Base-by-base conservation (phyloP, 805 yeast species). In the Candida dajiaensis region DNA sequence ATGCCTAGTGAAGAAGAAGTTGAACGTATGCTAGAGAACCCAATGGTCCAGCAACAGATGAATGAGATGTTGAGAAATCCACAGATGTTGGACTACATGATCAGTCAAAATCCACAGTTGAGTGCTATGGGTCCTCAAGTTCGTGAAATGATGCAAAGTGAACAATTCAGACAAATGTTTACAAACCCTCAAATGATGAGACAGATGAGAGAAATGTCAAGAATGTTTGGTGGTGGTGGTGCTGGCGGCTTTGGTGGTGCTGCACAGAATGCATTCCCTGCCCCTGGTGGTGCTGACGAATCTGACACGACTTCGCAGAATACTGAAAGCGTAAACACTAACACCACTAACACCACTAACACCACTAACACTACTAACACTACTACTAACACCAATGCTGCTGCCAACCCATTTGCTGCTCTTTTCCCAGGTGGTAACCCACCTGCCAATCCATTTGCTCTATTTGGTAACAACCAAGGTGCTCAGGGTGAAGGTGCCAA, bases 41-140 rank as follows among this genome's bases (percentile, higher is more conserved):
- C 98, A 37, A 72, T 78, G 68, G 77, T 87, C 56, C 90, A 83
- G 62, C 89, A 89, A 62, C 75, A 83, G 49, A 78, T 92, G 87
- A 80, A 84, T 61, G 81, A 85, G 42, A 78, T 87, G 85, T 71
- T 89, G 43, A 77, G 83, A 39, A 86, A 90, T 66, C 97, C 97
- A 2, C 90, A 85, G 64, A 84, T 89, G 90, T 63, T 88, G 42
- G 96, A 89, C 56, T 81, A 72, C 62, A 65, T 90, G 73, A 87
- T 89, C 58, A 78, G 80, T 57, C 87, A 85, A 60, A 83, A 85
- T 47, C 97, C 97, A 8, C 89, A 84, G 61, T 72, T 89, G 59
- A 79, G 92, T 50, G 77, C 81, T 6, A 78, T 88, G 89, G 95
- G 95, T 12, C 96, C 96, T 8, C 88, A 85, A 62, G 90, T 86